A percentile compares a stretch with the other conserved stretches of the same genome.
Conservation (phyloP, 345 rosid species). For the Eutrema japonicum region DNA sequence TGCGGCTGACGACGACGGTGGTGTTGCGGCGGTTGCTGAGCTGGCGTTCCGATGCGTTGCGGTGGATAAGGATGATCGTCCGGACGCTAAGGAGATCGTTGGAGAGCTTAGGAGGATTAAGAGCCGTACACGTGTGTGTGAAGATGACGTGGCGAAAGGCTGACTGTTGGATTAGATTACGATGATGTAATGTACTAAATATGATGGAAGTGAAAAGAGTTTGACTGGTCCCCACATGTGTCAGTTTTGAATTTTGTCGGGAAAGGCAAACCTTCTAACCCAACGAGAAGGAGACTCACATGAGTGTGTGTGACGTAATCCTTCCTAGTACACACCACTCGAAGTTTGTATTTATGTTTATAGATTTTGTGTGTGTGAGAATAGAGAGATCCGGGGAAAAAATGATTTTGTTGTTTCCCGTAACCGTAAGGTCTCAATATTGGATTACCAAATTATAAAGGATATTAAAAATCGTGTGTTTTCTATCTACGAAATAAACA, state of each 20-base stretch:
- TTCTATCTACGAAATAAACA: background rate
- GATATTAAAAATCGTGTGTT: conserved; percentile 16
- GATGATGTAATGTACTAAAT: conserved; percentile 34
- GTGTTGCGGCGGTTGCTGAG: conserved; percentile 80
- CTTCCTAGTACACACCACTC: conserved; percentile 31
- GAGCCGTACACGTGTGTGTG: conserved; percentile 44
- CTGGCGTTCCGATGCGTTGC: conserved; percentile 92
- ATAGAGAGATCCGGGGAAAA: conserved; percentile 17
- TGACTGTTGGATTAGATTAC: conserved; percentile 40
- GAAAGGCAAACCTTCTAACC: conserved; percentile 1
- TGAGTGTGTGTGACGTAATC: conserved; percentile 30
- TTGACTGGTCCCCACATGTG: conserved; percentile 23
- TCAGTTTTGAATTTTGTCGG: conserved; percentile 28
- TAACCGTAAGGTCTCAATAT: conserved; percentile 35
- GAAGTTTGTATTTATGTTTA: conserved; percentile 29
- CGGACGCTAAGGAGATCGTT: conserved; percentile 77
- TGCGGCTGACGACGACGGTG: conserved; percentile 45
- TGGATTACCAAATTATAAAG: background rate
- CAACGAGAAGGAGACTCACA: conserved; percentile 19
- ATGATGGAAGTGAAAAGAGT: conserved; percentile 2
- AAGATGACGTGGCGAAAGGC: conserved; percentile 41
- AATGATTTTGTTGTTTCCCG: conserved; percentile 32
- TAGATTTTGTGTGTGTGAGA: conserved; percentile 15
- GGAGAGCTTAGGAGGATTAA: conserved; percentile 72
- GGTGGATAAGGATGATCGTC: conserved; percentile 89